Conservation (phyloP, 768 basidiomycete species). For the Ramaria rubella region DNA sequence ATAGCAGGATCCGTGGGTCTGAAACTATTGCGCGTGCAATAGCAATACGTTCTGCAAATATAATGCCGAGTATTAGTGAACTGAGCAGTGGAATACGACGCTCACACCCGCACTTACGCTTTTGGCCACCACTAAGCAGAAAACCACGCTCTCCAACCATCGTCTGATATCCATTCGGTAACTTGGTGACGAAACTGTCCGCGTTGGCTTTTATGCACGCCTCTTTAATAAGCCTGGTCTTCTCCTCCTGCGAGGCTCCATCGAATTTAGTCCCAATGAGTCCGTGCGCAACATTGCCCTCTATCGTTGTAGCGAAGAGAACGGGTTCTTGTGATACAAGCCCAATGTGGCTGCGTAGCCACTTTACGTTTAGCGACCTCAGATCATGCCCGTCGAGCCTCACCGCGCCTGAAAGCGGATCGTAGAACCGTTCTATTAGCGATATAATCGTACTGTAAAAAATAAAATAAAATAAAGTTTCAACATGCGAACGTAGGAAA, state of each 20-base stretch:
- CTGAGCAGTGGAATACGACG: background rate
- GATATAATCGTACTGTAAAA: conserved; percentile 61
- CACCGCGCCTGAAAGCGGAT: conserved; percentile 63
- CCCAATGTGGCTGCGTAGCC: conserved; percentile 83
- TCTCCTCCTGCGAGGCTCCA: conserved; percentile 61
- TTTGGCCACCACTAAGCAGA: conserved; percentile 79
- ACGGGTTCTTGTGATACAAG: conserved; percentile 86
- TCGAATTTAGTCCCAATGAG: conserved; percentile 70
- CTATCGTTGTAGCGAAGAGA: conserved; percentile 79
- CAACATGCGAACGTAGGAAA: background rate
- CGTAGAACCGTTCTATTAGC: conserved; percentile 85
- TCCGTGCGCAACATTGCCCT: conserved; percentile 77
- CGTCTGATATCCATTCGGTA: conserved; percentile 81
- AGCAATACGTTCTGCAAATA: conserved; percentile 59
- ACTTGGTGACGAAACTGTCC: conserved; percentile 77
- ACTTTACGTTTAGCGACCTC: conserved; percentile 71
- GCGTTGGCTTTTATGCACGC: conserved; percentile 88
- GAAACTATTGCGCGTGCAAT: conserved; percentile 89
- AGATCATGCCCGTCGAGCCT: conserved; percentile 71
- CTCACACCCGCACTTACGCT: conserved; percentile 29
- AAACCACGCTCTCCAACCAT: conserved; percentile 87
- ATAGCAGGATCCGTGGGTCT: conserved; percentile 74
- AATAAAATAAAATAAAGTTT: background rate
- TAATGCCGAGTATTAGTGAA: too few relatives aligned
- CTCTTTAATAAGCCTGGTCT: conserved; percentile 69